These are phyloP conservation scores for Saxophila tyrrhenica DNA, from an alignment of 495 filamentous ascomycete genomes.

Conservation along the genomic window DNA sequence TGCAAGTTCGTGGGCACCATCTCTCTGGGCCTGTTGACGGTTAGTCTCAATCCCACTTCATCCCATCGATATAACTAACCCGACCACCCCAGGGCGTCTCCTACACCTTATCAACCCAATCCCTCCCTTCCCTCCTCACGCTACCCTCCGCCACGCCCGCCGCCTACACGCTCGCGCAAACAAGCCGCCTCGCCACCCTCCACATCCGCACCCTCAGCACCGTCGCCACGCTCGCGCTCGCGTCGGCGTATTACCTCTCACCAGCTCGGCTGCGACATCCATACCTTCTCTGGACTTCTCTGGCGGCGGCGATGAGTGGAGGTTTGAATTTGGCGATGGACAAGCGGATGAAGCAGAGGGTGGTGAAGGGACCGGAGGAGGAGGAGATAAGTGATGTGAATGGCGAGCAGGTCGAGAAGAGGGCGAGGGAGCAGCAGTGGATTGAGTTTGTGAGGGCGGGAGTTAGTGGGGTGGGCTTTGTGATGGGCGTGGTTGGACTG, in stretches of 20 bases:
- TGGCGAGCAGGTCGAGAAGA: constrained; percentile 65
- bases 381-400: constrained; percentile 42
- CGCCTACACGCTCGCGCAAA: constrained; percentile 49
- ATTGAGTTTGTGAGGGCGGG: constrained; percentile 49
- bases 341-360: constrained; percentile 35
- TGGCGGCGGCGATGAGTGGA: constrained; percentile 44
- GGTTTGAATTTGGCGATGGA: constrained; percentile 40
- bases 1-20: constrained; percentile 86
- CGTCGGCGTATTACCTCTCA: constrained; percentile 62
- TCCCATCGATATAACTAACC: constrained; percentile 14
- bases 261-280: constrained; percentile 62
- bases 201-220: constrained; percentile 50
- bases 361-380: background rate
- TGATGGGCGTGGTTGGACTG: constrained; percentile 69
- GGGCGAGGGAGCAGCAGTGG: constrained; percentile 54
- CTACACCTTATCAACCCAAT: constrained; percentile 61
- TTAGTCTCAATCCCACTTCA: constrained; percentile 36
- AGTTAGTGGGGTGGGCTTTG: constrained; percentile 54
- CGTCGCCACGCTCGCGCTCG: constrained; percentile 50
- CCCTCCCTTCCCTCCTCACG: constrained; percentile 62
- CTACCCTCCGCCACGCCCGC: constrained; percentile 62
- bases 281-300: constrained; percentile 68
- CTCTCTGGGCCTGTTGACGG: constrained; percentile 74
- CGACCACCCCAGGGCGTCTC: constrained; percentile 58
- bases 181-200: constrained; percentile 46